Evolutionary conservation across 2,329 filamentous ascomycete species (phyloP), one percentile per base, ranked within the genome.

Genomic region (Fusarium irregulare): DNA sequence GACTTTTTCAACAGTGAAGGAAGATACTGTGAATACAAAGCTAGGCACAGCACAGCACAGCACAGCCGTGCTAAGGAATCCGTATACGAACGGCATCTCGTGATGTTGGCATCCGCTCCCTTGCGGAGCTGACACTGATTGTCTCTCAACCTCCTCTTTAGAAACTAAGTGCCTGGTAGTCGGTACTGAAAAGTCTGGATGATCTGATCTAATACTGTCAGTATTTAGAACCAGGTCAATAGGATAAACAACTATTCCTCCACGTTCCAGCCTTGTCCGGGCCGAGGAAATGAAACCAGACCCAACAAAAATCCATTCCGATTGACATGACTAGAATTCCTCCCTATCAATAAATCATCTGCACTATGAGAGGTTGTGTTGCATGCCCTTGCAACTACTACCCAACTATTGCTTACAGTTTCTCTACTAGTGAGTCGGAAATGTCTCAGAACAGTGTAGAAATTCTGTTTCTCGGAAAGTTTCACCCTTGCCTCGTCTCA

Each of bases 401-500:
- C 60, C 18, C 27, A 50, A 30, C n/a, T 32, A 61, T 61, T 18
- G 20, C 34, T 32, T 32, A 32, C 30, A 32, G 13, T 32, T 28
- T 7, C 16, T 47, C 56, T 63, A 61, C 60, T 45, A 34, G 32
- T 46, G 42, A n/a, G 34, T 4, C 34, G 34, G 18, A n/a, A n/a
- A n/a, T 37, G 34, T 37, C 34, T 37, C 34, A 37, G 34, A 37
- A 37, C n/a, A 37, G 34, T 37, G 34, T 41, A 42, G 42, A 64
- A 59, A 41, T 42, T 56, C 48, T 44, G 61, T 56, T 66, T 66
- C 63, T 61, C 32, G 48, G 32, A 28, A 21, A 56, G 63, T 66
- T 66, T 66, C 64, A 67, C 65, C 66, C 66, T 69, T 70, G 61
- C 55, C 34, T 69, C 66, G 46, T 37, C 51, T 51, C 54, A 46